These are phyloP conservation scores for Candida tammaniensis DNA, from an alignment of 805 yeast genomes.

Conservation along the genomic window DNA sequence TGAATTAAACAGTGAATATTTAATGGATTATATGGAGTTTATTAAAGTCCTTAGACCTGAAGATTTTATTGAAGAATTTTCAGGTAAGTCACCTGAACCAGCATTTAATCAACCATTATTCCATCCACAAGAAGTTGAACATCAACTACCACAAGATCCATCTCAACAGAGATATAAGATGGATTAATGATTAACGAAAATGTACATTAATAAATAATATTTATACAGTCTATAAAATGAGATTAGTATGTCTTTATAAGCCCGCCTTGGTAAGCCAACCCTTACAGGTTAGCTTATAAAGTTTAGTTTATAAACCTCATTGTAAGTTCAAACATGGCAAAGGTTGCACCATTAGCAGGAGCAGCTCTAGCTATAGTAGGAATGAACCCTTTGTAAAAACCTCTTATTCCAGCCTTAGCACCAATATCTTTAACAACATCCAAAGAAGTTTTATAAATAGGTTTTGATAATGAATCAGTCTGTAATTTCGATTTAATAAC, in stretches of 20 bases:
- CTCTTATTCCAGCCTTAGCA: slow-evolving; percentile 61
- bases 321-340: slow-evolving; percentile 87
- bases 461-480: slow-evolving; percentile 53
- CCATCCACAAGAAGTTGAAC: too few species aligned
- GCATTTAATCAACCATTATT: too few species aligned
- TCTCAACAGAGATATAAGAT: too few species aligned
- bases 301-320: slow-evolving; percentile 59
- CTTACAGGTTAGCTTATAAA: too few species aligned
- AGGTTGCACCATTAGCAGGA: slow-evolving; percentile 97
- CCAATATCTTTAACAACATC: slow-evolving; percentile 57
- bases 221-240: slow-evolving; percentile 3
- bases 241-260: too few species aligned
- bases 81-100: too few species aligned
- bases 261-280: too few species aligned
- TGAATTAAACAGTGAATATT: slow-evolving; percentile 40
- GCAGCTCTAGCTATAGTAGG: slow-evolving; percentile 96
- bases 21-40: slow-evolving; percentile 40
- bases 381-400: slow-evolving; percentile 85
- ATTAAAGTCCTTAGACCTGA: slow-evolving; percentile 34
- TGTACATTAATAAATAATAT: slow-evolving; percentile 2
- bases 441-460: slow-evolving; percentile 56
- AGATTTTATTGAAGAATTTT: slow-evolving; percentile 25
- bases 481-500: slow-evolving; percentile 89
- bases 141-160: too few species aligned
- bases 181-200: too few species aligned